phyloP scores from a whole-genome alignment of 345 rosid species.

The Citrus unshiu region DNA sequence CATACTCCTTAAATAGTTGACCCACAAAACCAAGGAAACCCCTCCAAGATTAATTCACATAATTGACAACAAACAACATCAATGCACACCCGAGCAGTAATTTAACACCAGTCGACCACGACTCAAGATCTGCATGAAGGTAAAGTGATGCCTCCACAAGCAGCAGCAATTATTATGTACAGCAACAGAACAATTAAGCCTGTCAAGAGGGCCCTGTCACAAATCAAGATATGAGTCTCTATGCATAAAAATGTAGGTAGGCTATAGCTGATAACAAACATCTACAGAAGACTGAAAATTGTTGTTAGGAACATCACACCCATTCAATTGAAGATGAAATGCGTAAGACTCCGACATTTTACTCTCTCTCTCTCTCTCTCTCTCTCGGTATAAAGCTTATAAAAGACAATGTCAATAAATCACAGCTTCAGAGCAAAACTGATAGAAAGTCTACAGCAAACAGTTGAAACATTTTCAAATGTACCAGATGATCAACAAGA shows the following conservation, averaged over 20 bases:
- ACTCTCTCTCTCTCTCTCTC: neutral
- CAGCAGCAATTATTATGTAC: constrained; percentile 81
- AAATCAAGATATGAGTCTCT: constrained; percentile 1
- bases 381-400: neutral
- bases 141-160: constrained; percentile 88
- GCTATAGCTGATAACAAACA: neutral
- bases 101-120: neutral
- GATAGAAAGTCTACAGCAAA: neutral
- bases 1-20: constrained; percentile 4
- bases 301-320: neutral
- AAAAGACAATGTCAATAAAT: neutral
- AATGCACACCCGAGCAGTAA: constrained; percentile 18
- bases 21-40: neutral
- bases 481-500: neutral
- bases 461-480: neutral
- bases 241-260: neutral
- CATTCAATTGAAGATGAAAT: no score
- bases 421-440: neutral
- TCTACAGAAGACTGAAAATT: neutral
- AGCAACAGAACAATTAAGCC: constrained; percentile 73
- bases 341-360: neutral
- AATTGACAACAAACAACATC: constrained; percentile 2
- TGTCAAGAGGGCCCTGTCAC: constrained; percentile 80
- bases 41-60: neutral
- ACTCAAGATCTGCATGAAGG: constrained; percentile 88